Base-by-base conservation (phyloP, 192 early-diverging fungal genomes). In the Mortierella alpina region DNA sequence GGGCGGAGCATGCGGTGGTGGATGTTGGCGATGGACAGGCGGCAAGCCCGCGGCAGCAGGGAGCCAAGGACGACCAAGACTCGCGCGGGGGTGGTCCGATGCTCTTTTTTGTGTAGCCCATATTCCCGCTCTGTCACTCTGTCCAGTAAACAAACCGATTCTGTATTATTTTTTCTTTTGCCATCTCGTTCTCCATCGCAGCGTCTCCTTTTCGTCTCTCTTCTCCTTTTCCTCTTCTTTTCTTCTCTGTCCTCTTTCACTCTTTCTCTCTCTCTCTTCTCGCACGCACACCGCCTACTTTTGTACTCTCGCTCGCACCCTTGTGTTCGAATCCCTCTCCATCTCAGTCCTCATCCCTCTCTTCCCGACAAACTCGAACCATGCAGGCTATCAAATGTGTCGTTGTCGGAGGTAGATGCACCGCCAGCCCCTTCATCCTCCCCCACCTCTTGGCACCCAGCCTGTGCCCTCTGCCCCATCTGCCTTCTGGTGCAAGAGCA, bases 341-440 rank as follows among this genome's bases (percentile, higher is more conserved):
- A 15, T 20, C 41, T 47, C 18, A 45, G 7, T 17, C 48, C 31
- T 13, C 14, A 44, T 59, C 14, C 49, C 20, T 8, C 31, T 31
- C 31, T 31, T 31, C 31, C 31, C 3, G 31, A 31, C 18, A 39
- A 59, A 6, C 20, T 59, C 8, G 46, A 45, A 66, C 22, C 56
- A 73, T 73, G 71, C 71, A 73, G 71, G 71, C 71, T 56, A 73
- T 73, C 71, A 73, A 73, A 44, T 73, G 71, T 66, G 71, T 73
- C 51, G 71, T 73, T 41, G 71, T 73, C 44, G 71, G 71, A 72
- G 70, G 70, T 72, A 72, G 52, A 56, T 58, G 39, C 20, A 6
- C 13, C 3, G 4, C 41, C 60, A 46, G 6, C 44, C 14, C 4
- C 39, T 45, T 42, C 39, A 42, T 22, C 41, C 61, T 2, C 6